Evolutionary conservation across 768 basidiomycete genomes (phyloP), one percentile per base, ranked within the genome.

Genomic region (Leucosporidium yakuticum): DNA sequence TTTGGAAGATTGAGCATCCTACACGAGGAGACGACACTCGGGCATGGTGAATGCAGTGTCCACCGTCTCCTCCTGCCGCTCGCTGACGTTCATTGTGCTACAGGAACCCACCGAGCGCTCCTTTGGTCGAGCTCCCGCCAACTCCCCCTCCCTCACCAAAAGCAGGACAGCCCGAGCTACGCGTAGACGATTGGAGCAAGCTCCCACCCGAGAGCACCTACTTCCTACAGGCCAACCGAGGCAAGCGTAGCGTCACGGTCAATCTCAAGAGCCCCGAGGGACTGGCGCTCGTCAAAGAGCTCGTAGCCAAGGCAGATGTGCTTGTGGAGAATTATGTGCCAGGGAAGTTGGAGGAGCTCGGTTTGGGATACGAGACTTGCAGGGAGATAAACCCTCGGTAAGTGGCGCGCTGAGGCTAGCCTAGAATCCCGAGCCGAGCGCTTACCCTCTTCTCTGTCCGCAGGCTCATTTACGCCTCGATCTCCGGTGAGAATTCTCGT

Each of bases 171-270:
- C 74, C 79, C 53, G 82, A 83, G 64, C 79, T 87, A 0, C 77
- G 83, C 12, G 85, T 25, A 23, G 73, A 66, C 72, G 79, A 72
- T 44, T 73, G 73, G 71, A 60, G 60, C 54, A 39, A 89, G 76
- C 82, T 91, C 0, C 91, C 91, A 14, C 85, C 91, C 15, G 94
- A 97, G 77, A 90, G 91, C 5, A 91, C 94, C 0, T 97, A 97
- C 77, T 97, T 95, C 77, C 84, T 97, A 9, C 84, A 89, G 0
- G 86, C 84, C 0, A 97, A 97, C 77, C 83, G 94, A 60, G 91
- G 91, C 79, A 94, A 94, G 77, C 85, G 89, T 36, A 92, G 90
- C 8, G 83, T 94, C 51, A 92, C 91, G 11, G 85, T 95, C 21
- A 89, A 97, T 79, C 86, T 97, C 80, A 96, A 95, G 78, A 79